These are phyloP conservation scores for Verbena officinalis DNA, from an alignment of 257 asterid genomes.

Conservation along the genomic window DNA sequence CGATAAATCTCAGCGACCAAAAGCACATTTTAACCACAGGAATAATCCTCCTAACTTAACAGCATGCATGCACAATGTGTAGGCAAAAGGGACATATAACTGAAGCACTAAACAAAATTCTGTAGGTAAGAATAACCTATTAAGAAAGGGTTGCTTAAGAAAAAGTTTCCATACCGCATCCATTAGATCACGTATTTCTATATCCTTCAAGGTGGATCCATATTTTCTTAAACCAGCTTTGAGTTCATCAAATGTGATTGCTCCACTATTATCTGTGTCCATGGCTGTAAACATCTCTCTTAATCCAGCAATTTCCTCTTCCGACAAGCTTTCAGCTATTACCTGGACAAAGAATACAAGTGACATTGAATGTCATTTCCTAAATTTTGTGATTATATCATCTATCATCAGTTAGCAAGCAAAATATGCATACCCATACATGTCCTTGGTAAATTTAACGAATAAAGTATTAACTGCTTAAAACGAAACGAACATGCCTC, in stretches of 20 bases:
- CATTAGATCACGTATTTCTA: slow-evolving; percentile 88
- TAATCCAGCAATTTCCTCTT: slow-evolving; percentile 89
- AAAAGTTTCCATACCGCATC: slow-evolving; percentile 59
- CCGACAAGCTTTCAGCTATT: slow-evolving; percentile 89
- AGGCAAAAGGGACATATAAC: slow-evolving; percentile 2
- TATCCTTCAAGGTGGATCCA: slow-evolving; percentile 84
- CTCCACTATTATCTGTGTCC: slow-evolving; percentile 89
- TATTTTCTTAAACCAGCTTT: slow-evolving; percentile 85
- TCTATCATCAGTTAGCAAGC: slow-evolving; percentile 2
- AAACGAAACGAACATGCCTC: slow-evolving; percentile 4
- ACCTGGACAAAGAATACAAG: slow-evolving; percentile 52
- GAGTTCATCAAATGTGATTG: slow-evolving; percentile 88
- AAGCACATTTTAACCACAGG: background rate
- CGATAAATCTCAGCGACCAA: background rate
- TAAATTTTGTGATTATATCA: slow-evolving; percentile 8
- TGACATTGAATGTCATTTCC: slow-evolving; percentile 17
- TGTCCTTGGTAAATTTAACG: background rate
- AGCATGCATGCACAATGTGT: slow-evolving; percentile 6
- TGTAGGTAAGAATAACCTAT: background rate
- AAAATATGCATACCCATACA: background rate
- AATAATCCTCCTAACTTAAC: slow-evolving; percentile 3
- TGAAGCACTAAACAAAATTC: slow-evolving; percentile 3
- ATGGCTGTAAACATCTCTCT: slow-evolving; percentile 86
- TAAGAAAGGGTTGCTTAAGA: background rate
- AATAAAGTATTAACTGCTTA: slow-evolving; percentile 17